Conservation (phyloP, 2,329 filamentous ascomycete genomes). For the Ceratocystis eucalypticola region DNA sequence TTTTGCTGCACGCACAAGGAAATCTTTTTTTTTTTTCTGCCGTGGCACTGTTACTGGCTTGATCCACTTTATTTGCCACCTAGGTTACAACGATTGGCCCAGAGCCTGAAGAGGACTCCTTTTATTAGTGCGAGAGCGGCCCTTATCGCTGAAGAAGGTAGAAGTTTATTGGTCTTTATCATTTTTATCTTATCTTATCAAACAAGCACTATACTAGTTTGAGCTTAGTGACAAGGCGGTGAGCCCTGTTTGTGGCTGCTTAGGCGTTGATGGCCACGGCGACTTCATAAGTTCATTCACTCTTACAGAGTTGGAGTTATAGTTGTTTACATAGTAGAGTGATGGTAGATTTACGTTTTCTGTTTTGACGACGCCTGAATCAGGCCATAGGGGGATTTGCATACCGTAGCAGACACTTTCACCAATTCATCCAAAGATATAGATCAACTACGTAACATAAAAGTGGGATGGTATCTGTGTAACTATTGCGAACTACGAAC, state of each 20-base stretch:
- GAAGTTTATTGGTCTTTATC: conserved; percentile 1
- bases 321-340: neutral
- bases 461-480: neutral
- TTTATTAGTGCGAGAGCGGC: neutral
- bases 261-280: neutral
- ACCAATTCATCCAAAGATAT: no score
- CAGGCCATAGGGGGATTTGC: no score
- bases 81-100: neutral
- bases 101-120: neutral
- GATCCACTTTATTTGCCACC: neutral
- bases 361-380: neutral
- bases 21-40: conserved; percentile 32
- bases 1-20: conserved; percentile 1
- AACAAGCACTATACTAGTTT: neutral
- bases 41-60: neutral
- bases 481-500: neutral
- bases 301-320: neutral
- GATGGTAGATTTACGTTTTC: neutral
- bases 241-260: conserved; percentile 1
- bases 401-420: no score
- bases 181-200: conserved; percentile 11
- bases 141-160: conserved; percentile 2
- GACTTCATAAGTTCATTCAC: neutral
- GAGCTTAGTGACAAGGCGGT: neutral
- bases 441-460: neutral